Evolutionary conservation across 768 basidiomycete species (phyloP).

Genomic region (Leucosporidium creatinivorum): DNA sequence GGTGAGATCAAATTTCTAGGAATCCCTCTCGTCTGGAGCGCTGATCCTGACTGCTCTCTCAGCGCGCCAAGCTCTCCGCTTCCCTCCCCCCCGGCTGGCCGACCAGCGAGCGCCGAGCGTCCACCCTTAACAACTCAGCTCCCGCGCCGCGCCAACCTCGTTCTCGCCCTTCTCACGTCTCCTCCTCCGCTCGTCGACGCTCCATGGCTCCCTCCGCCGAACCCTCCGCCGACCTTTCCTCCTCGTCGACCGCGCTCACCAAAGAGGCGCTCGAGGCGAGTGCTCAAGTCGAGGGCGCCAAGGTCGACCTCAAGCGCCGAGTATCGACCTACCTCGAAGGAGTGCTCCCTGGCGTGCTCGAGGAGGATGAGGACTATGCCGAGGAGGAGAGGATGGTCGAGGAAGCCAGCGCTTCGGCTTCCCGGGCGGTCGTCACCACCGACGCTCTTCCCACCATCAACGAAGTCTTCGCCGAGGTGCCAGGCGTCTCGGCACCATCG

Average conservation of each 20-base stretch:
- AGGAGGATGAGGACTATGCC: background rate
- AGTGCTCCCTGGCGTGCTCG: background rate
- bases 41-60: background rate
- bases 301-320: background rate
- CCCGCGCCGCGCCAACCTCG: no score
- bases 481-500: no score
- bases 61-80: background rate
- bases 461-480: no score
- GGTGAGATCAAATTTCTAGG: no score
- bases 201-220: no score
- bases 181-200: no score
- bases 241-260: background rate
- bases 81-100: background rate
- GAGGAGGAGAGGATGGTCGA: background rate
- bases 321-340: background rate
- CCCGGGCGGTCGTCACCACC: no score
- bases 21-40: no score
- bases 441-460: no score
- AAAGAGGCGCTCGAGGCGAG: background rate
- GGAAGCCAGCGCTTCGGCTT: background rate
- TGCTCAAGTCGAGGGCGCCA: background rate
- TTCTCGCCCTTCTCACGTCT: no score
- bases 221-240: background rate
- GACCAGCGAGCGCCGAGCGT: no score
- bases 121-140: no score